phyloP scores from a whole-genome alignment of 441 rosid genomes.

The Syzygium malaccense region DNA sequence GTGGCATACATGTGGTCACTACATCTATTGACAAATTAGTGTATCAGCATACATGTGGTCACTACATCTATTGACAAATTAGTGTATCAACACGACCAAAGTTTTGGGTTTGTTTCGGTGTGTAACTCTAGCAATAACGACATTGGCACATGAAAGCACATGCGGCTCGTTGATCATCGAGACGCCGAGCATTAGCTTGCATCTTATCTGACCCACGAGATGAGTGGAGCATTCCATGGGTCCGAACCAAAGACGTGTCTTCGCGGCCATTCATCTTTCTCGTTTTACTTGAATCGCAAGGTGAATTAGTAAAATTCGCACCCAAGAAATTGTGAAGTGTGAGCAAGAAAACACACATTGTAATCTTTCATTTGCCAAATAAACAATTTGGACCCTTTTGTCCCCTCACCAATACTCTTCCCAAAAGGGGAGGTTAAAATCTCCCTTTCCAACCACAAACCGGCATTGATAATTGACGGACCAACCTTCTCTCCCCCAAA shows the following conservation, averaged over 20 bases:
- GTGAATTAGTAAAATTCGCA: not conserved
- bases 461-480: slow-evolving; percentile 29
- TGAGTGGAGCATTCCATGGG: not conserved
- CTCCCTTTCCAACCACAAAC: slow-evolving; percentile 39
- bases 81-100: not conserved
- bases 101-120: not conserved
- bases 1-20: not conserved
- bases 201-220: not conserved
- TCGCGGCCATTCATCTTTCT: not conserved
- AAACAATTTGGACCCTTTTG: not conserved
- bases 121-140: not conserved
- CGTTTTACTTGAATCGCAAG: not conserved
- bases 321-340: not conserved
- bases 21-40: too few relatives aligned
- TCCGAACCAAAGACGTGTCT: not conserved
- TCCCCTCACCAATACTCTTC: not conserved
- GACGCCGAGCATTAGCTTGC: not conserved
- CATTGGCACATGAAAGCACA: not conserved
- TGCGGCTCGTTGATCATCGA: not conserved
- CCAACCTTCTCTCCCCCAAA: slow-evolving; percentile 22
- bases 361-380: not conserved
- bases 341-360: not conserved
- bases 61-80: not conserved
- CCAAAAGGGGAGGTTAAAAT: slow-evolving; percentile 3
- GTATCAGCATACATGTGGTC: too few relatives aligned